Conservation (phyloP, 768 basidiomycete genomes). For the Melanogaster broomeanus region DNA sequence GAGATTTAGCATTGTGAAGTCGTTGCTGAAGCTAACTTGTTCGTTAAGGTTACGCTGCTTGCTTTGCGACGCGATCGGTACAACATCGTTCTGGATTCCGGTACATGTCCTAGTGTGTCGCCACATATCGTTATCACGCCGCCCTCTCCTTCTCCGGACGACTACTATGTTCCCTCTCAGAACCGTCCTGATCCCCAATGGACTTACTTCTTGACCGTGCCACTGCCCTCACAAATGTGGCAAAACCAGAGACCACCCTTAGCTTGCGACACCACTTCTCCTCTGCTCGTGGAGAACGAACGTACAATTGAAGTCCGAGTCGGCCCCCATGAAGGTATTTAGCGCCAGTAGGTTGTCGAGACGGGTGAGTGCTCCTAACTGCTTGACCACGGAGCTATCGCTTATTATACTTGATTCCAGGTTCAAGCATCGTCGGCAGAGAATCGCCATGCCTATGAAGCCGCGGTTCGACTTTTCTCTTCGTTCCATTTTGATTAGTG, state of each 20-base stretch:
- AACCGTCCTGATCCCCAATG: slow-evolving; percentile 42
- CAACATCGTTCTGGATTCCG: slow-evolving; percentile 50
- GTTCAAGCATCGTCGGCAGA: slow-evolving; percentile 29
- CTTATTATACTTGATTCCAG: slow-evolving; percentile 12
- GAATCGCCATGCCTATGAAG: slow-evolving; percentile 37
- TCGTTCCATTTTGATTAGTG: slow-evolving; percentile 5
- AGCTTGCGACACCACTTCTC: background rate
- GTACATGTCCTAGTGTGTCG: slow-evolving; percentile 33
- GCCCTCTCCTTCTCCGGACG: slow-evolving; percentile 39
- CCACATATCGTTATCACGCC: slow-evolving; percentile 59
- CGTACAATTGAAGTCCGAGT: background rate
- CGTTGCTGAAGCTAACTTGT: background rate
- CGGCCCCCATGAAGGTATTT: background rate
- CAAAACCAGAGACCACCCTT: background rate
- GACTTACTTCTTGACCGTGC: slow-evolving; percentile 36
- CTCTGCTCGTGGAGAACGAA: background rate
- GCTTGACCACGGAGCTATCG: slow-evolving; percentile 21
- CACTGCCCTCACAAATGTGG: slow-evolving; percentile 17
- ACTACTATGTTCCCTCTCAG: slow-evolving; percentile 33
- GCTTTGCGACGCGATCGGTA: slow-evolving; percentile 15
- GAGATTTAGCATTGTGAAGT: background rate
- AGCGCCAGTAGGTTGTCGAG: background rate
- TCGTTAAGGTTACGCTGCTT: slow-evolving; percentile 16
- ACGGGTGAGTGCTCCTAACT: background rate
- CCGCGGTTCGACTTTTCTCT: slow-evolving; percentile 36